phyloP scores from a whole-genome alignment of 1,139 yeast genomes.

The Candida sanyaensis region DNA sequence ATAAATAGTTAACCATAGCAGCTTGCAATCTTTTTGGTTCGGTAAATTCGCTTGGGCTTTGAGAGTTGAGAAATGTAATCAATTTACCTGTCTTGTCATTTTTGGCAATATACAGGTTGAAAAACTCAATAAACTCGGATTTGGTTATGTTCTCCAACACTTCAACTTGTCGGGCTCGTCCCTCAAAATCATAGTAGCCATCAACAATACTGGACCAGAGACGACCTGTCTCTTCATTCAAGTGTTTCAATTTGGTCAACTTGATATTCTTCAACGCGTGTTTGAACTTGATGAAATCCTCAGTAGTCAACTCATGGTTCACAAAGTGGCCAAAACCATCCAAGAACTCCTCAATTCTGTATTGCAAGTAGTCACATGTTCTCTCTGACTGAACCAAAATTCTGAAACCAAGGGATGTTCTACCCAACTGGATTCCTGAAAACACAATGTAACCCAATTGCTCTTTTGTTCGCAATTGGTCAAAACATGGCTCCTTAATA shows the following conservation, averaged over 20 bases:
- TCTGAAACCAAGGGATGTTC: constrained; percentile 77
- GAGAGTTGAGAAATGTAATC: constrained; percentile 71
- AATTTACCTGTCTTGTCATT: constrained; percentile 47
- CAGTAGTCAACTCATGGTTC: constrained; percentile 47
- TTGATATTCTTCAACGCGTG: constrained; percentile 67
- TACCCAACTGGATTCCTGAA: constrained; percentile 65
- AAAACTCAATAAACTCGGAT: constrained; percentile 59
- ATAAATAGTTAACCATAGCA: constrained; percentile 29
- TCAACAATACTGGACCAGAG: constrained; percentile 68
- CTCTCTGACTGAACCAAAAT: constrained; percentile 87
- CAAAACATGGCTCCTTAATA: constrained; percentile 84
- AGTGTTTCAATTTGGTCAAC: constrained; percentile 70
- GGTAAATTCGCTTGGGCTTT: constrained; percentile 33
- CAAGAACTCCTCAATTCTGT: constrained; percentile 72
- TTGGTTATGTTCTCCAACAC: constrained; percentile 55
- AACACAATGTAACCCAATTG: constrained; percentile 86
- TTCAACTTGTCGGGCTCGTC: constrained; percentile 58
- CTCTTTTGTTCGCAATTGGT: constrained; percentile 87
- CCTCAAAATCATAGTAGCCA: constrained; percentile 77
- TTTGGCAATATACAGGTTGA: constrained; percentile 42
- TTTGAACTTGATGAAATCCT: constrained; percentile 68
- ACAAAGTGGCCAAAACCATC: constrained; percentile 37
- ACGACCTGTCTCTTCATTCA: constrained; percentile 70
- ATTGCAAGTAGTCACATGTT: constrained; percentile 70
- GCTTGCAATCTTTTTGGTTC: constrained; percentile 26